Conservation (phyloP, 2,329 filamentous ascomycete genomes). For the Pseudogymnoascus sp. region DNA sequence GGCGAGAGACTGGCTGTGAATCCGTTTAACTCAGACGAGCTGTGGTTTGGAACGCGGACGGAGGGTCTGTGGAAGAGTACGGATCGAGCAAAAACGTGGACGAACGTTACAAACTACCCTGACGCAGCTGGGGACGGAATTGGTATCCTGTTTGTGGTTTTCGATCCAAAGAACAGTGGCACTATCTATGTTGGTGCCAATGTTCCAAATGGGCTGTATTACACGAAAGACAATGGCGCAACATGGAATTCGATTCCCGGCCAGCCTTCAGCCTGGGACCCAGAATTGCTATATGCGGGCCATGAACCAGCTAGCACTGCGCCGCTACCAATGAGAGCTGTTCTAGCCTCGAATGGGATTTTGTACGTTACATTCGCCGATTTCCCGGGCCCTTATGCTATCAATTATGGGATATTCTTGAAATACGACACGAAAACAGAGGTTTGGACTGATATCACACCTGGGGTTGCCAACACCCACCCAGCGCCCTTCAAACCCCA, state of each 20-base stretch:
- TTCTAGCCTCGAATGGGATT: neutral
- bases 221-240: conserved; percentile 12
- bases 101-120: conserved; percentile 14
- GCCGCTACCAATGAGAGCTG: conserved; percentile 14
- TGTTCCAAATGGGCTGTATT: conserved; percentile 13
- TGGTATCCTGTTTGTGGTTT: conserved; percentile 15
- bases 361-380: neutral
- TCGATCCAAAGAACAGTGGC: conserved; percentile 13
- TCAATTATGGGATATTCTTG: neutral
- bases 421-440: neutral
- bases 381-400: neutral
- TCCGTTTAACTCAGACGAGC: conserved; percentile 14
- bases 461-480: conserved; percentile 11
- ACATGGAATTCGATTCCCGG: conserved; percentile 13
- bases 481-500: conserved; percentile 15
- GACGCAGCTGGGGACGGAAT: conserved; percentile 14
- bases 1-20: conserved; percentile 15
- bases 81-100: conserved; percentile 15
- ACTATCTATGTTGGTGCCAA: conserved; percentile 16
- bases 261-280: conserved; percentile 11
- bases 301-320: conserved; percentile 12
- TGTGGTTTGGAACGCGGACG: conserved; percentile 15
- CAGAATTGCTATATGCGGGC: conserved; percentile 11
- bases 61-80: conserved; percentile 15
- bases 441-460: conserved; percentile 1